Percentiles rank a stretch among this genome's conserved stretches.
phyloP scores from a whole-genome alignment of 148 eudicot genomes.

The Agrostemma githago region DNA sequence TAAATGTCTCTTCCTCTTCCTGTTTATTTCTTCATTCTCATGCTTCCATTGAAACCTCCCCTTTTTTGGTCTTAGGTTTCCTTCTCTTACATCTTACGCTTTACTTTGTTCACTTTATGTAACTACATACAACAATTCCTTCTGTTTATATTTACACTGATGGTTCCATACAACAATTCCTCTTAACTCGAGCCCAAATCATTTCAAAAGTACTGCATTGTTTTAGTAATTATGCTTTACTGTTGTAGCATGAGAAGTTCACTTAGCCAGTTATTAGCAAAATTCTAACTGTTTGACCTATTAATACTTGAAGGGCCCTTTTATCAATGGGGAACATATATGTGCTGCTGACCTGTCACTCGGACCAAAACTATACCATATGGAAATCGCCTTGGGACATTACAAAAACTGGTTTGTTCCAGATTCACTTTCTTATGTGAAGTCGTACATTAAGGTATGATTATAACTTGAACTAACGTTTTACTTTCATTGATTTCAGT shows the following conservation, averaged over 20 bases:
- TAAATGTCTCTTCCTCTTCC: background rate
- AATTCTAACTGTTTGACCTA: conserved; percentile 4
- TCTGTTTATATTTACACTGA: background rate
- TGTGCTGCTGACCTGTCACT: conserved; percentile 86
- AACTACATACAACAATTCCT: background rate
- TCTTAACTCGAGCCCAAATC: background rate
- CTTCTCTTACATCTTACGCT: background rate
- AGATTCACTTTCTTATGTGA: conserved; percentile 61
- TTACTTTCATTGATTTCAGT: background rate
- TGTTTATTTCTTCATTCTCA: background rate
- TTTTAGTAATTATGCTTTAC: background rate
- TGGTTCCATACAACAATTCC: background rate
- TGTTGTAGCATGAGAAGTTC: background rate
- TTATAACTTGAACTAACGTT: background rate
- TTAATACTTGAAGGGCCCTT: conserved; percentile 68
- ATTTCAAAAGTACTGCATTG: background rate
- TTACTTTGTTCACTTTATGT: background rate
- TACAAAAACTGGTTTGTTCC: conserved; percentile 87
- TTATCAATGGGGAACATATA: conserved; percentile 61
- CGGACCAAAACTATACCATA: conserved; percentile 90
- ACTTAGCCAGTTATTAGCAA: conserved; percentile 1
- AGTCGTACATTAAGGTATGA: conserved; percentile 82
- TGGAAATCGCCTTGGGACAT: conserved; percentile 78
- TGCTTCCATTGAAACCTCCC: background rate
- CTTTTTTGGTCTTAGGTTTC: background rate